phyloP scores from a whole-genome alignment of 805 yeast genomes.

The Yamadazyma sp. region DNA sequence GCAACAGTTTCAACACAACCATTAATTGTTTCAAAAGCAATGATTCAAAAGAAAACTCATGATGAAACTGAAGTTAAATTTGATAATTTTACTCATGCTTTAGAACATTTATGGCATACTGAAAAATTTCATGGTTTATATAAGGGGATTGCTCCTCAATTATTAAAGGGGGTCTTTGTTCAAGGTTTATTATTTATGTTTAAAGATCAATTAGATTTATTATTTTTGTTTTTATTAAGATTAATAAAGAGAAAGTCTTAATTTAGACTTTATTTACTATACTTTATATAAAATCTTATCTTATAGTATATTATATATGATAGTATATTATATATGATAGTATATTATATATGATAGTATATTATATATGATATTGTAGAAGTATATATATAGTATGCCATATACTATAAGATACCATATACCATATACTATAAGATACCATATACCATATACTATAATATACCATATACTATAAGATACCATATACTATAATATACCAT shows the following conservation, averaged over 20 bases:
- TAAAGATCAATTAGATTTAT: conserved; percentile 60
- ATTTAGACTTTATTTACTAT: too few species aligned
- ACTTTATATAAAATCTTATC: too few species aligned
- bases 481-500: too few species aligned
- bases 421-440: too few species aligned
- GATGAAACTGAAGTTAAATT: conserved; percentile 33
- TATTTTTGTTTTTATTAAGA: conserved; percentile 33
- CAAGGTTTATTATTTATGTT: conserved; percentile 83
- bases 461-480: too few species aligned
- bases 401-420: too few species aligned
- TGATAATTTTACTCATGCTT: conserved; percentile 59
- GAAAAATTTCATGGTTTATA: conserved; percentile 68
- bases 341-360: too few species aligned
- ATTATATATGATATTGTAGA: too few species aligned
- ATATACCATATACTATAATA: too few species aligned
- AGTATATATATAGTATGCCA: too few species aligned
- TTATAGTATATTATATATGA: too few species aligned
- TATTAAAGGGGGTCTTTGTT: conserved; percentile 75
- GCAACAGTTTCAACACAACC: conserved; percentile 85
- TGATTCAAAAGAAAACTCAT: conserved; percentile 56
- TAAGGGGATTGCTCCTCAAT: conserved; percentile 80
- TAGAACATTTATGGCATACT: conserved; percentile 54
- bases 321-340: background rate
- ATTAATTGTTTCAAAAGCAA: conserved; percentile 76
- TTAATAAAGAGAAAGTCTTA: conserved; percentile 14